Evolutionary conservation across 768 basidiomycete species (phyloP), one percentile per base, ranked within the genome.

Genomic region (Cystofilobasidium ferigula): DNA sequence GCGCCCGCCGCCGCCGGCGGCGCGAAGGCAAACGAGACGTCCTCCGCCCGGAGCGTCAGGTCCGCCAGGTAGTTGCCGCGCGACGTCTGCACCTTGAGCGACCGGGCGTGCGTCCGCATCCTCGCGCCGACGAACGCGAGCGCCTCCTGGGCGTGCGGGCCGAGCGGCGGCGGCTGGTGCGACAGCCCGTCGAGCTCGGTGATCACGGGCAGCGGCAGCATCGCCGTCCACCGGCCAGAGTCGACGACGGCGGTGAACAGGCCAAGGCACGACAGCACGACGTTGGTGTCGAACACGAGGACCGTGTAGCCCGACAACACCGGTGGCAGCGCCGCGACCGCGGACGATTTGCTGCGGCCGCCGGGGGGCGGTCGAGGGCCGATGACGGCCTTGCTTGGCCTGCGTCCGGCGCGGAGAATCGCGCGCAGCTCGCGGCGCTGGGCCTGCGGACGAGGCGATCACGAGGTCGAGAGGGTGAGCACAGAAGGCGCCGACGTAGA

Each of bases 151-250:
- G 95, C 92, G 0, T 88, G 84, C 54, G 83, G 81, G 45, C 86
- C 89, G 28, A 97, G 85, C 0, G 82, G 75, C 0, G 82, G 76
- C 2, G 78, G 67, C 69, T 87, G 86, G 64, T 82, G 80, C 10
- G 76, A 71, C 28, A 98, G 83, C n/a, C 92, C 91, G 70, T 99
- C 94, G 10, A 99, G 85, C 71, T 99, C 95, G 81, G 93, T 97
- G 73, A 98, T 82, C 69, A 95, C 94, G 71, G 64, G 58, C 45
- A 98, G 82, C 4, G 95, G 95, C 0, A 99, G 79, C 65, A 99
- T 80, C 54, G 94, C 80, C 0, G 89, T 95, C 91, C 92, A 98
- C 32, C 79, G 79, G 22, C 84, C 76, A 67, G 84, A 85, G 74
- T 94, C 89, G 60, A 97, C 80, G 66, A 98, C 79, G 16, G 85